Evolutionary conservation across 306 rosid species (phyloP), one percentile per base, ranked within the genome.

Genomic region (Mimosa pudica): DNA sequence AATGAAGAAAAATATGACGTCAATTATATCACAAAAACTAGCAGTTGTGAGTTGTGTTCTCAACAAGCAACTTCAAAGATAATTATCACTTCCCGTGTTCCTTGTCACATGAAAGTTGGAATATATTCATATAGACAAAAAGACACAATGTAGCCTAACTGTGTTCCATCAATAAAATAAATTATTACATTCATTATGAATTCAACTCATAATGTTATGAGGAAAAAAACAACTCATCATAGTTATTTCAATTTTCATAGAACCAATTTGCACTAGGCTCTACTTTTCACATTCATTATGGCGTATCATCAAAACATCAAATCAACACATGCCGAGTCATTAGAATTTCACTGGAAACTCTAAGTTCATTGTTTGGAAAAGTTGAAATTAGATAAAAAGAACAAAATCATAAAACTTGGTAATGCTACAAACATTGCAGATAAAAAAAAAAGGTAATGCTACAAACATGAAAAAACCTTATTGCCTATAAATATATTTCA

Each of bases 1-100:
- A 85, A 32, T 82, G 12, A 51, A 57, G 67, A 61, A 63, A 73
- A 73, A 52, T 13, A 73, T 71, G 41, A 71, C 52, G 67, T 84
- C 11, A 70, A 49, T 72, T 42, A 9, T 64, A 79, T 63, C 46
- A 78, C 44, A 63, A 46, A 46, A 47, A 55, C 13, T 66, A 83
- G 35, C 6, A 79, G 44, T 61, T 58, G 46, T 17, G 52, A 79
- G 44, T 61, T 58, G 46, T 17, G 52, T 61, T 47, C 69, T 72
- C 41, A 68, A 49, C 18, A 74, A 58, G 77, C 80, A 49, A 36
- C 63, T 69, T 74, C 70, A 38, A 62, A 75, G 74, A 73, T 58
- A 36, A 66, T 67, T 81, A 66, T 36, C 18, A 18, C 41, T 68
- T 41, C 33, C n/a, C 7, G 14, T 69, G 44, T 42, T 14, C 8